Evolutionary conservation across 2,329 filamentous ascomycete genomes (phyloP).

Genomic region (Dothidotthia symphoricarpi): DNA sequence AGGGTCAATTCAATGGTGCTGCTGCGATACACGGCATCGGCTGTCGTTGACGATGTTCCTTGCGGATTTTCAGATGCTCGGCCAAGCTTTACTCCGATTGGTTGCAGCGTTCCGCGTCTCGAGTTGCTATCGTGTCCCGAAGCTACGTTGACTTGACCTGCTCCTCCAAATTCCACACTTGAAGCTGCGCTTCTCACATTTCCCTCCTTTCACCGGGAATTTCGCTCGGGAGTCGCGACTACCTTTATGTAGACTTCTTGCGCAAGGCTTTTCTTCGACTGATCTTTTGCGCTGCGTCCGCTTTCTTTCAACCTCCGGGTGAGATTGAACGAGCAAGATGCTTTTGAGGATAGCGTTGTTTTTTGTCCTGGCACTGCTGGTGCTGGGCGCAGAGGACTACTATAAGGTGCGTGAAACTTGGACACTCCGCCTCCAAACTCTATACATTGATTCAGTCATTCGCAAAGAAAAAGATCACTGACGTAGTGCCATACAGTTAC

Average conservation of each 20-base stretch:
- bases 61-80: background rate
- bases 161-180: conserved; percentile 10
- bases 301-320: conserved; percentile 10
- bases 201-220: conserved; percentile 4
- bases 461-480: conserved; percentile 8
- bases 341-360: conserved; percentile 45
- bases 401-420: conserved; percentile 62
- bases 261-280: conserved; percentile 3
- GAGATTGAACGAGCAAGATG: conserved; percentile 32
- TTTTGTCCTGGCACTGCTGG: conserved; percentile 46
- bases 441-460: too few species aligned
- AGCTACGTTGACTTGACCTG: conserved; percentile 14
- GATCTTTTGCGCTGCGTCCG: conserved; percentile 20
- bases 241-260: conserved; percentile 12
- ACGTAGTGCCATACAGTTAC: conserved; percentile 56
- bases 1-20: conserved; percentile 3
- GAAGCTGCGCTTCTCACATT: conserved; percentile 3
- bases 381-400: conserved; percentile 63
- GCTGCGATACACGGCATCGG: too few species aligned
- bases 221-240: conserved; percentile 2
- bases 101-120: conserved; percentile 4
- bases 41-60: conserved; percentile 13
- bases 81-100: conserved; percentile 34
- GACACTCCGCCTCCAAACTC: too few species aligned
- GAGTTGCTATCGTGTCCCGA: conserved; percentile 31